These are phyloP conservation scores for Corymbia maculata DNA, from an alignment of 345 rosid species.

Conservation along the genomic window DNA sequence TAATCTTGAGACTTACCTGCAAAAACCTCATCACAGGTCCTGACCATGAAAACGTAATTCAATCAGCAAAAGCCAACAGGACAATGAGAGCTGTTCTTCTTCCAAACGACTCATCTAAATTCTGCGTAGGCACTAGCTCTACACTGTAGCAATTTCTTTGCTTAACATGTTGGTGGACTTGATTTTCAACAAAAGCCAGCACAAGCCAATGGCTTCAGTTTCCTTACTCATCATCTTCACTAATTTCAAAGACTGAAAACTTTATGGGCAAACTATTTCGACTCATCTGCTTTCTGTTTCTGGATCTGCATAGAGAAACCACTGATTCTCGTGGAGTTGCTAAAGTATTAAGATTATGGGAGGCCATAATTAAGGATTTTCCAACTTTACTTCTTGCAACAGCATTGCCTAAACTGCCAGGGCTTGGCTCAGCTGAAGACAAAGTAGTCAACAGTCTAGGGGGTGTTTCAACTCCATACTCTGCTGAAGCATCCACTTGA, in stretches of 20 bases:
- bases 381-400: conserved; percentile 15
- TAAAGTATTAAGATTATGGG: conserved; percentile 13
- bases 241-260: conserved; percentile 27
- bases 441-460: background rate
- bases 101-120: background rate
- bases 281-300: conserved; percentile 3
- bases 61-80: background rate
- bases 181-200: background rate
- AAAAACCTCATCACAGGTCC: background rate
- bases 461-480: conserved; percentile 11
- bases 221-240: conserved; percentile 21
- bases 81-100: background rate
- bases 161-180: background rate
- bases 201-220: background rate
- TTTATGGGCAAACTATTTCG: conserved; percentile 1
- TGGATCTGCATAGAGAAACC: conserved; percentile 10
- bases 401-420: background rate
- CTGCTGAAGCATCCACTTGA: background rate
- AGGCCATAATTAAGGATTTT: conserved; percentile 28
- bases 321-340: conserved; percentile 4
- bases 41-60: background rate
- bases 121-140: background rate
- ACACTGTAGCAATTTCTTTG: background rate
- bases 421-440: background rate
- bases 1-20: background rate